Evolutionary conservation across 176 grass and related monocot species (phyloP), one percentile per base, ranked within the genome.

Genomic region (Typha latifolia): DNA sequence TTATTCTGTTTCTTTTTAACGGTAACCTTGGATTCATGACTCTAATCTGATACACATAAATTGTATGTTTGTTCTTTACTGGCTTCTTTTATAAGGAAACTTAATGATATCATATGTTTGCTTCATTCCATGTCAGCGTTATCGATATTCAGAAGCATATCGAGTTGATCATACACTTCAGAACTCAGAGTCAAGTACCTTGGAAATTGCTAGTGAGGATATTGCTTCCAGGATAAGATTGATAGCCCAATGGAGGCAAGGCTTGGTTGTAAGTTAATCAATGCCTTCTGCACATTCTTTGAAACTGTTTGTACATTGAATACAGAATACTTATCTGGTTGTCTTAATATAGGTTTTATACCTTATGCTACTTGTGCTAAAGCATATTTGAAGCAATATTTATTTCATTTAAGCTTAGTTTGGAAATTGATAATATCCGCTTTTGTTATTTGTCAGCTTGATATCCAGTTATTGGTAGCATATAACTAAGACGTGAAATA

Each of bases 131-230:
- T 81, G 9, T 61, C 63, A 97, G 94, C 79, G 86, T 49, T 84
- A 77, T 81, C 76, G 83, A 62, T 97, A 87, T 74, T 72, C 63
- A 64, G 94, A 97, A 76, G 94, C 89, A 80, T 93, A 87, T 79
- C 73, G 80, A 72, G 89, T 87, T 73, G 76, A 97, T 82, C 77
- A 47, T 64, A 62, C 34, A 68, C 76, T 97, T 81, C 81, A 72
- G 62, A 87, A 37, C 68, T 68, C 90, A 69, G 94, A 97, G 72
- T 75, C 84, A 72, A 84, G 48, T 19, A 57, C 26, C 72, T 18
- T 89, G 63, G 69, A 89, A 68, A 83, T 56, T 71, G 71, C 73
- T 51, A 74, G 32, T 69, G 77, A 85, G 66, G 81, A 90, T 72
- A 62, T 61, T 70, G 77, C 70, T 51, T 89, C 78, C 50, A 92